These are phyloP conservation scores for Crotalaria pallida DNA, from an alignment of 306 rosid genomes.

Conservation along the genomic window DNA sequence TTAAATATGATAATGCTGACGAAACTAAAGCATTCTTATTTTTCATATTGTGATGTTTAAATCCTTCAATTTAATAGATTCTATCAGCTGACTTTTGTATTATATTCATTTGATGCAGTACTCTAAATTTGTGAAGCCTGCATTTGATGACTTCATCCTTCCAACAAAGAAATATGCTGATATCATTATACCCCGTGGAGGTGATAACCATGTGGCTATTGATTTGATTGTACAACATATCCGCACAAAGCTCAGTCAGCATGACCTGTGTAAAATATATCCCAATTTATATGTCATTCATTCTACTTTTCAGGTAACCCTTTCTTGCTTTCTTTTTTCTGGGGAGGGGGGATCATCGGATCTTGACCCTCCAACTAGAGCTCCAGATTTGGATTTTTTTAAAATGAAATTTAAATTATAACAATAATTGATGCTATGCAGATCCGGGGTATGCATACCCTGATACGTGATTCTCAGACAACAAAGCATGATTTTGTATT, in stretches of 20 bases:
- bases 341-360: slow-evolving; percentile 1
- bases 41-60: not conserved
- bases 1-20: not conserved
- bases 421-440: slow-evolving; percentile 32
- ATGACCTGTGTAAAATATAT: slow-evolving; percentile 97
- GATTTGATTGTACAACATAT: slow-evolving; percentile 98
- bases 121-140: slow-evolving; percentile 95
- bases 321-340: not conserved
- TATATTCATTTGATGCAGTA: slow-evolving; percentile 60
- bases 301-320: slow-evolving; percentile 91
- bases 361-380: not conserved
- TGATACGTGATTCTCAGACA: slow-evolving; percentile 83
- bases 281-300: slow-evolving; percentile 86
- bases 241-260: slow-evolving; percentile 96
- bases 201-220: slow-evolving; percentile 95
- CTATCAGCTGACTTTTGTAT: not conserved
- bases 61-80: not conserved
- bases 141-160: slow-evolving; percentile 96
- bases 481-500: slow-evolving; percentile 95
- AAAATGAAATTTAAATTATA: slow-evolving; percentile 1
- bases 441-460: slow-evolving; percentile 99
- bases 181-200: slow-evolving; percentile 97
- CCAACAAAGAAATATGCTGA: slow-evolving; percentile 99
- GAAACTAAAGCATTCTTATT: not conserved
- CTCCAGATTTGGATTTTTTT: not conserved